Percentiles rank a stretch among this genome's conserved stretches.
These are phyloP conservation scores for Ogataea paraovalis DNA, from an alignment of 805 yeast genomes.

Conservation along the genomic window DNA sequence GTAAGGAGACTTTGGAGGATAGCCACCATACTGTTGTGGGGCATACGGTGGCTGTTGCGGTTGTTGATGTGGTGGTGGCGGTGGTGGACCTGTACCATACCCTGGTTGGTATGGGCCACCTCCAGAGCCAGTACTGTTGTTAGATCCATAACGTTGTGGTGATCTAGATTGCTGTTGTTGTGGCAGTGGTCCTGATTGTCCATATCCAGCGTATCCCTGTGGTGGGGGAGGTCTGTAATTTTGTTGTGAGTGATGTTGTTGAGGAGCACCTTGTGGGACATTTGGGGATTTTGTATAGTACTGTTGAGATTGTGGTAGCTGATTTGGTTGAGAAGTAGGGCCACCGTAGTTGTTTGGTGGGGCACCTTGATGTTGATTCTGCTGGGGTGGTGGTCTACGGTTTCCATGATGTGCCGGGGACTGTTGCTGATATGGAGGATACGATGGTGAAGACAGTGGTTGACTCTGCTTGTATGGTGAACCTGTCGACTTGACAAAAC, in stretches of 20 bases:
- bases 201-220: conserved; percentile 6
- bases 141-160: conserved; percentile 5
- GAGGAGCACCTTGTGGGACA: background rate
- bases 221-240: conserved; percentile 12
- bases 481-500: no score
- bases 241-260: conserved; percentile 14
- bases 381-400: conserved; percentile 3
- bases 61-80: conserved; percentile 8
- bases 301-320: conserved; percentile 2
- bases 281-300: conserved; percentile 6
- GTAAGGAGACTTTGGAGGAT: background rate
- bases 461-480: background rate
- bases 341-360: conserved; percentile 2
- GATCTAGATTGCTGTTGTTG: conserved; percentile 1
- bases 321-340: background rate
- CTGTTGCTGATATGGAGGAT: background rate
- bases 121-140: background rate
- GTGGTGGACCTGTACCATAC: conserved; percentile 12
- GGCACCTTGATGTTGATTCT: conserved; percentile 1
- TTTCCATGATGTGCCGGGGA: background rate
- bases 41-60: no score
- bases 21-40: background rate
- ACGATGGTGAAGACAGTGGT: background rate
- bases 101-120: conserved; percentile 2
- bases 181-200: conserved; percentile 15